Percentiles rank a stretch among this genome's conserved stretches.
phyloP scores from a whole-genome alignment of 208 protist genomes.

The Crithidia bombi region DNA sequence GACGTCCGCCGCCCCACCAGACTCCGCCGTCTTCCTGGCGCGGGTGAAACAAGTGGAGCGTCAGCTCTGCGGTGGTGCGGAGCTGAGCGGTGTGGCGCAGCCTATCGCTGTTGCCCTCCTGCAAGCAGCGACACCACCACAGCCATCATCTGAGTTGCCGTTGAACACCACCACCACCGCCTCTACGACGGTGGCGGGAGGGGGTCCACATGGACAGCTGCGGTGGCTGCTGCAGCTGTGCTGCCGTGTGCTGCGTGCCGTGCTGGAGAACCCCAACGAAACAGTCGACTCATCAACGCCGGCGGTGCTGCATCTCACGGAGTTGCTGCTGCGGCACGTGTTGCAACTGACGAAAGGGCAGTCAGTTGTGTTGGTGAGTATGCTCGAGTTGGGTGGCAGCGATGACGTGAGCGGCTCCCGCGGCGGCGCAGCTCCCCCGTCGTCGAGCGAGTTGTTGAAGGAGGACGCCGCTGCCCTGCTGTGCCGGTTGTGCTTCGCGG shows the following conservation, averaged over 20 bases:
- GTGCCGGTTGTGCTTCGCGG: constrained; percentile 59
- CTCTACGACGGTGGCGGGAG: too few species aligned
- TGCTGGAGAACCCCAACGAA: constrained; percentile 32
- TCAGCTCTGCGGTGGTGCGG: constrained; percentile 51
- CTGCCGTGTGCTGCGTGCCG: constrained; percentile 34
- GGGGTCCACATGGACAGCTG: constrained; percentile 36
- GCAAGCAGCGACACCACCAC: neutral
- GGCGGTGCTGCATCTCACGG: constrained; percentile 45
- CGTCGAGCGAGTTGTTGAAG: constrained; percentile 2
- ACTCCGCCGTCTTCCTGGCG: constrained; percentile 37
- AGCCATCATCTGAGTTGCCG: neutral
- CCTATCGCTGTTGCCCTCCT: constrained; percentile 51
- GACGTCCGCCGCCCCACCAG: constrained; percentile 21
- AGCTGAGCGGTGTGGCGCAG: constrained; percentile 45
- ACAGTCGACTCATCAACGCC: constrained; percentile 22
- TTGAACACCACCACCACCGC: neutral
- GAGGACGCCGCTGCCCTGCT: constrained; percentile 36
- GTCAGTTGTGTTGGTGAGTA: constrained; percentile 38
- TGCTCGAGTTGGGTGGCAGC: constrained; percentile 34
- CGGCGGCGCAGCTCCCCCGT: neutral
- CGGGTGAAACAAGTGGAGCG: constrained; percentile 40
- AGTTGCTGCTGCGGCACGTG: constrained; percentile 70
- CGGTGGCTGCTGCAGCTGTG: constrained; percentile 67
- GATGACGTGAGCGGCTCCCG: neutral
- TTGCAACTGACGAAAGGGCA: constrained; percentile 40